phyloP scores from a whole-genome alignment of 495 filamentous ascomycete genomes.

The Penicillium atrosanguineum region DNA sequence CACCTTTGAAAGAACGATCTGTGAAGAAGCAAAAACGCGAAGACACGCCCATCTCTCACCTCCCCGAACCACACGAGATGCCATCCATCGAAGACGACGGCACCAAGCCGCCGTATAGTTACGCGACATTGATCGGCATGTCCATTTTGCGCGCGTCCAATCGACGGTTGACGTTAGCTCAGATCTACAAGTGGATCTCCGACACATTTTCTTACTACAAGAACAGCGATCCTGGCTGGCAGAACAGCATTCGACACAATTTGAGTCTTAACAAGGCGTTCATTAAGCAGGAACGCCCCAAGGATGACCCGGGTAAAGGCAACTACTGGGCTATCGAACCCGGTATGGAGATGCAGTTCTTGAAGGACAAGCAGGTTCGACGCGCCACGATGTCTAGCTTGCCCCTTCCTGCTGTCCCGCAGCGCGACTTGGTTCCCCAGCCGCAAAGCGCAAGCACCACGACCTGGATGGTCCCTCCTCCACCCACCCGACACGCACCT shows the following conservation, averaged over 20 bases:
- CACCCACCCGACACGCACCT: slow-evolving; percentile 21
- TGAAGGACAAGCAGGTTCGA: slow-evolving; percentile 74
- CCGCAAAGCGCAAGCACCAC: slow-evolving; percentile 32
- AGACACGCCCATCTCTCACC: slow-evolving; percentile 41
- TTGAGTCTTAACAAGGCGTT: slow-evolving; percentile 98
- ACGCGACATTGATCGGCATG: slow-evolving; percentile 96
- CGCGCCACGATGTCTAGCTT: slow-evolving; percentile 52
- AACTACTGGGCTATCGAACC: slow-evolving; percentile 93
- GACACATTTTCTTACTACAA: slow-evolving; percentile 89
- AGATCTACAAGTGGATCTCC: slow-evolving; percentile 99
- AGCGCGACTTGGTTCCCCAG: slow-evolving; percentile 29
- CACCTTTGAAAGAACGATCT: slow-evolving; percentile 67
- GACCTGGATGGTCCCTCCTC: slow-evolving; percentile 42
- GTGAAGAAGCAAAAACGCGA: slow-evolving; percentile 60
- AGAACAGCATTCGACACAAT: slow-evolving; percentile 98
- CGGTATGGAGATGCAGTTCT: slow-evolving; percentile 83
- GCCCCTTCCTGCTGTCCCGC: slow-evolving; percentile 38
- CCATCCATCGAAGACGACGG: slow-evolving; percentile 83
- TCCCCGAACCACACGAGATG: slow-evolving; percentile 75
- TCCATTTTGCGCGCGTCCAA: slow-evolving; percentile 86
- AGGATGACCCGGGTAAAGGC: slow-evolving; percentile 97
- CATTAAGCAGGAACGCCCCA: slow-evolving; percentile 90
- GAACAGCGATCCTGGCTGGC: slow-evolving; percentile 83
- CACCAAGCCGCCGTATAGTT: slow-evolving; percentile 84
- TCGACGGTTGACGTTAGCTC: slow-evolving; percentile 82